These are phyloP conservation scores for Hamamelis virginiana DNA, from an alignment of 164 flowering plant genomes.

Conservation along the genomic window DNA sequence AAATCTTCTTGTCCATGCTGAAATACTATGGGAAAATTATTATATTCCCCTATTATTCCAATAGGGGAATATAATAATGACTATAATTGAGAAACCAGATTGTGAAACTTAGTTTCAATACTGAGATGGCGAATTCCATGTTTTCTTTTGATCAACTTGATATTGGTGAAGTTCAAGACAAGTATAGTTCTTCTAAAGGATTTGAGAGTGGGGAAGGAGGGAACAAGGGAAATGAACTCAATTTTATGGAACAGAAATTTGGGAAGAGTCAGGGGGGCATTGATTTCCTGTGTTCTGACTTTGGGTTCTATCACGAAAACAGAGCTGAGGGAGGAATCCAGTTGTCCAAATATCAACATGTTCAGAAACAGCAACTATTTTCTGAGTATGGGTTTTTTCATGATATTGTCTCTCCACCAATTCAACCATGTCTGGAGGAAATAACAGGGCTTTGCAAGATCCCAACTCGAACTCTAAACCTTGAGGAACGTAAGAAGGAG, in stretches of 20 bases:
- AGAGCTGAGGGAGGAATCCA: slow-evolving; percentile 3
- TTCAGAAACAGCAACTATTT: slow-evolving; percentile 9
- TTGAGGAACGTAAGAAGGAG: slow-evolving; percentile 17
- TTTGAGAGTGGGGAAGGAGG: slow-evolving; percentile 10
- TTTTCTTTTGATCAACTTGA: slow-evolving; percentile 16
- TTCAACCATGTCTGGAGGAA: slow-evolving; percentile 22
- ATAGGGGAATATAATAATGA: not conserved
- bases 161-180: slow-evolving; percentile 21
- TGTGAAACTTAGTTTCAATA: not conserved
- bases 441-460: not conserved
- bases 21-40: not conserved
- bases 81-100: not conserved
- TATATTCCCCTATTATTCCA: not conserved
- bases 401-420: slow-evolving; percentile 18
- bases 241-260: slow-evolving; percentile 17
- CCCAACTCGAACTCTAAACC: slow-evolving; percentile 5
- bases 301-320: slow-evolving; percentile 20
- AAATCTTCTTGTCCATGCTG: no score
- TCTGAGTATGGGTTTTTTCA: slow-evolving; percentile 19
- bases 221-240: slow-evolving; percentile 11
- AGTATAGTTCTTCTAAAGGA: slow-evolving; percentile 5
- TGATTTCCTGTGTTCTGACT: slow-evolving; percentile 16
- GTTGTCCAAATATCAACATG: slow-evolving; percentile 17
- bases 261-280: slow-evolving; percentile 13
- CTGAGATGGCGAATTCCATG: slow-evolving; percentile 3